phyloP scores from a whole-genome alignment of 805 yeast genomes.

The Ogataea corticis region DNA sequence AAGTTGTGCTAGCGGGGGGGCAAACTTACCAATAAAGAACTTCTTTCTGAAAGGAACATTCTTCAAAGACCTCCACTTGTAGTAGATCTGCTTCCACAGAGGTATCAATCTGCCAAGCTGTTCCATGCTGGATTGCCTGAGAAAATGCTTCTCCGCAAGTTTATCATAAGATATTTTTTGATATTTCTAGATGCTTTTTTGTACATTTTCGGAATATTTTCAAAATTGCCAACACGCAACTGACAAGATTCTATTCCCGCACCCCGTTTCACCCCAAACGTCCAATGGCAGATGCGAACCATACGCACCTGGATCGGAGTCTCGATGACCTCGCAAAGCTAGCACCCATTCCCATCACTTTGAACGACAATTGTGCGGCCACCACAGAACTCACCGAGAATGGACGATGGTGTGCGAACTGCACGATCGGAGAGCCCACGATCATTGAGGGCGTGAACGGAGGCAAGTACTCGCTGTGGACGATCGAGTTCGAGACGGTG shows the following conservation, averaged over 20 bases:
- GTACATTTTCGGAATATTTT: too few species aligned
- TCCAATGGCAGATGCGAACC: constrained; percentile 9
- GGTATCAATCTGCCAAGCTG: constrained; percentile 50
- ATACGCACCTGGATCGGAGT: constrained; percentile 17
- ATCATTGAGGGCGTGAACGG: constrained; percentile 29
- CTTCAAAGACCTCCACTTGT: constrained; percentile 60
- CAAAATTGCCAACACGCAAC: too few species aligned
- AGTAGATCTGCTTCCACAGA: constrained; percentile 47
- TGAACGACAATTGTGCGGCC: constrained; percentile 34
- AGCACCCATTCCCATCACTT: constrained; percentile 43
- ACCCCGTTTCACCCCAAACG: too few species aligned
- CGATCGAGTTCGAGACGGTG: constrained; percentile 27
- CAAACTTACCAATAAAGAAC: constrained; percentile 53
- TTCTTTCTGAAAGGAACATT: constrained; percentile 67
- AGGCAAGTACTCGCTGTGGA: constrained; percentile 33
- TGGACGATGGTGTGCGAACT: constrained; percentile 31
- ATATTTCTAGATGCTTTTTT: too few species aligned
- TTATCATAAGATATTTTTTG: background rate
- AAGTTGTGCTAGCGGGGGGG: background rate
- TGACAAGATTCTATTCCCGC: too few species aligned
- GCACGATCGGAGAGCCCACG: constrained; percentile 35
- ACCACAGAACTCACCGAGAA: constrained; percentile 8
- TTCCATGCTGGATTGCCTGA: constrained; percentile 40
- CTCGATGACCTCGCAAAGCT: constrained; percentile 19
- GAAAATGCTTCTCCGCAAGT: background rate